These are phyloP conservation scores for Colletotrichum gigasporum DNA, from an alignment of 2,329 filamentous ascomycete genomes.

Conservation along the genomic window DNA sequence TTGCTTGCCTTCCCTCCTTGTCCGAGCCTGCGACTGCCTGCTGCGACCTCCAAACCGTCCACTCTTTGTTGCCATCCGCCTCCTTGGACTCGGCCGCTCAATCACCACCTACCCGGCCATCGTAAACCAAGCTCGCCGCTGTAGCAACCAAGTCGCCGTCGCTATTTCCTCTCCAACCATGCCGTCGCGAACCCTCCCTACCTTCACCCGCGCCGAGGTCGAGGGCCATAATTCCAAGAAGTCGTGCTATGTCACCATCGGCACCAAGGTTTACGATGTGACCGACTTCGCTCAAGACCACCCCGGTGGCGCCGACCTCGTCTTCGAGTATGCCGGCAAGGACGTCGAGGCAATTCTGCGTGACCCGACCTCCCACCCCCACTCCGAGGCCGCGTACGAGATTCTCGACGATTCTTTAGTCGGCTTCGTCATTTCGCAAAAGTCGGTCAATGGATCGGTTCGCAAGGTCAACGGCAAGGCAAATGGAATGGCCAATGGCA, in stretches of 20 bases:
- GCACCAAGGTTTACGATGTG: conserved; percentile 92
- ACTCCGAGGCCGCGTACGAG: conserved; percentile 95
- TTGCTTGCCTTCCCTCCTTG: neutral
- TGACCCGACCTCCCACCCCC: conserved; percentile 83
- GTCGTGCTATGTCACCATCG: conserved; percentile 94
- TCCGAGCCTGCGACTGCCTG: conserved; percentile 16
- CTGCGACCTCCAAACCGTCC: conserved; percentile 21
- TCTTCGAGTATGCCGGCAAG: conserved; percentile 89
- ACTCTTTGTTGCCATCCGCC: conserved; percentile 22
- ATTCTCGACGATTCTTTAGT: conserved; percentile 88
- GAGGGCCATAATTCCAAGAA: conserved; percentile 79
- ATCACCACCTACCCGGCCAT: neutral
- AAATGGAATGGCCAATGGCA: conserved; percentile 40
- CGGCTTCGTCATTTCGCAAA: conserved; percentile 77
- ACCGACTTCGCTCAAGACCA: conserved; percentile 91
- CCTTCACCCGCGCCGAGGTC: conserved; percentile 83
- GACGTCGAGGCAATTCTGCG: conserved; percentile 85
- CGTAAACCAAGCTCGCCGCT: conserved; percentile 8
- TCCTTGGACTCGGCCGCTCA: conserved; percentile 6
- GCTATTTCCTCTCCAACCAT: conserved; percentile 54
- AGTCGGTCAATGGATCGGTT: conserved; percentile 50
- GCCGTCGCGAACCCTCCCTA: conserved; percentile 84
- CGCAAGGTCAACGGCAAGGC: conserved; percentile 43
- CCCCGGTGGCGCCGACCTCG: conserved; percentile 87
- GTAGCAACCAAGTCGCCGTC: conserved; percentile 11